Evolutionary conservation across 2,329 filamentous ascomycete species (phyloP), one percentile per base, ranked within the genome.

Genomic region (Lecanicillium sp.): DNA sequence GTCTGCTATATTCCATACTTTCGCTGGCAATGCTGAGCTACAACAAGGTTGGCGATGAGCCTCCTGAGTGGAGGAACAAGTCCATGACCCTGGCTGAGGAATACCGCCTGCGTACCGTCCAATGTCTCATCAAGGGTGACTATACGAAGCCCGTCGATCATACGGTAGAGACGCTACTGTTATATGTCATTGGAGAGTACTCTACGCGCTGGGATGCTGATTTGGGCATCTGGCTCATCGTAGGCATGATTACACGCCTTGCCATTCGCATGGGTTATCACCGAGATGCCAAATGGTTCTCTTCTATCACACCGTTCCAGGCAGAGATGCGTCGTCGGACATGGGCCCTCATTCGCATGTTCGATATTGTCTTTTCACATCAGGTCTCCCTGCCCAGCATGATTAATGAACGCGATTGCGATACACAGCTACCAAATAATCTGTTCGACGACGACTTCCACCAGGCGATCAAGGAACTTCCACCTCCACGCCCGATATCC

Each of bases 361-460:
- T 79, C 23, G 87, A 93, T 61, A 74, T 87, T 10, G 73, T 90
- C 48, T 88, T 90, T 59, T 91, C 87, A 1, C 85, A 87, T 52
- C 85, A 89, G 58, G 73, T 81, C 2, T 79, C 76, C n/a, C 61
- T 82, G 17, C 78, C 78, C 4, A 77, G 68, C 52, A 89, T 90
- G 75, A 83, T 90, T 21, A 79, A 85, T 53, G 77, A 84, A 11
- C 75, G 84, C 40, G 83, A 90, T 59, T 89, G 82, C 48, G 88
- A 93, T 58, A 84, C 86, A 0, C 76, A 84, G 56, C 67, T 87
- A 5, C 87, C 87, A 1, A 79, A 82, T 49, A 93, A 91, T 58
- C 76, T 91, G 14, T 87, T 87, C 60, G 87, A 93, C 56, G 86
- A 90, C 53, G 87, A 91, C 55, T 83, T 93, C 32, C 77, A 82